phyloP scores from a whole-genome alignment of 2,329 filamentous ascomycete species.

The Botrytis fabae region DNA sequence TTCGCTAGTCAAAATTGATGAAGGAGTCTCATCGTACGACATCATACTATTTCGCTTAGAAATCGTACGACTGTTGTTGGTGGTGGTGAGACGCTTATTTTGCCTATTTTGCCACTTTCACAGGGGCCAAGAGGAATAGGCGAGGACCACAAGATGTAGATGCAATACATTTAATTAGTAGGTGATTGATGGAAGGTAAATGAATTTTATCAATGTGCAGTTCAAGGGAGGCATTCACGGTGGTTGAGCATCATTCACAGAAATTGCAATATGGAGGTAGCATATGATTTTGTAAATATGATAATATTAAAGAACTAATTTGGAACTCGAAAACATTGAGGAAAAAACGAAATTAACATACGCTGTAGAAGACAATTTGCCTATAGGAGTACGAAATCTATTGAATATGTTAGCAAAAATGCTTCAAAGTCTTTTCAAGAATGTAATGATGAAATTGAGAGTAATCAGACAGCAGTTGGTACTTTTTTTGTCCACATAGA shows the following conservation, averaged over 20 bases:
- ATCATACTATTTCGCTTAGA: neutral
- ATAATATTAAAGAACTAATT: neutral
- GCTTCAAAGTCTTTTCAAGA: neutral
- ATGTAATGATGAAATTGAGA: slow-evolving; percentile 23
- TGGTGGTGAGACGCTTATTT: slow-evolving; percentile 8
- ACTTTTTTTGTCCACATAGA: slow-evolving; percentile 67
- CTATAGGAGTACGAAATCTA: neutral
- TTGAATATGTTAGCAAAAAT: slow-evolving; percentile 22
- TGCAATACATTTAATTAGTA: neutral
- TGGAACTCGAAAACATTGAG: neutral
- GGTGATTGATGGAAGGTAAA: neutral
- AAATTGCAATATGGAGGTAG: neutral
- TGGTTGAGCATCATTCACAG: neutral
- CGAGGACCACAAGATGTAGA: too few relatives aligned
- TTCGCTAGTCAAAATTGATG: neutral
- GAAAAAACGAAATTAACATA: slow-evolving; percentile 8
- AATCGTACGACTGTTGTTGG: slow-evolving; percentile 1
- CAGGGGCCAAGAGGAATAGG: neutral
- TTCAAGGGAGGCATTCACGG: neutral
- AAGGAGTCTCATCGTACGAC: slow-evolving; percentile 6
- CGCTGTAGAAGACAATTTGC: neutral
- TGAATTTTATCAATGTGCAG: neutral
- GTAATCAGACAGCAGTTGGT: slow-evolving; percentile 80
- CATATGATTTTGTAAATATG: neutral
- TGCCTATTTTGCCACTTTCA: neutral